phyloP scores from a whole-genome alignment of 164 flowering plant genomes.

The Brasenia schreberi region DNA sequence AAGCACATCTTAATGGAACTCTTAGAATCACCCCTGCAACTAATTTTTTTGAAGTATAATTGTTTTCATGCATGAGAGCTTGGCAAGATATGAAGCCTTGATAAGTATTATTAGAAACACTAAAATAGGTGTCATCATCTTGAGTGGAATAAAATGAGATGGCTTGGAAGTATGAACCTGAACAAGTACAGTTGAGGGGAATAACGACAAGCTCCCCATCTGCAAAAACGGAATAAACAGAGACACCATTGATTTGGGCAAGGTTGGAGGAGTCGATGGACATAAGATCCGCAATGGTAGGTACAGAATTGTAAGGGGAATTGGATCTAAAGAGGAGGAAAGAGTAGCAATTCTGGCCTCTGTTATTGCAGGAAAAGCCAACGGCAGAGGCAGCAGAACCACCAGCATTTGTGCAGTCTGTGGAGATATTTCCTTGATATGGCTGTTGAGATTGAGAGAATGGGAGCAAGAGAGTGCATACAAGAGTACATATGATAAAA shows the following conservation, averaged over 20 bases:
- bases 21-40: constrained; percentile 20
- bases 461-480: not conserved
- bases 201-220: constrained; percentile 40
- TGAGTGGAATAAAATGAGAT: constrained; percentile 30
- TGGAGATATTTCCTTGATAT: not conserved
- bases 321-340: constrained; percentile 7
- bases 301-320: constrained; percentile 34
- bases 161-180: constrained; percentile 47
- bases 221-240: constrained; percentile 17
- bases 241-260: constrained; percentile 36
- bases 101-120: constrained; percentile 41
- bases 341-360: not conserved
- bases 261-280: constrained; percentile 33
- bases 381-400: not conserved
- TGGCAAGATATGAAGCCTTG: constrained; percentile 73
- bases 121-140: constrained; percentile 12
- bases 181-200: constrained; percentile 70
- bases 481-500: not conserved
- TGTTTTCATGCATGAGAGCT: constrained; percentile 30
- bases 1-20: constrained; percentile 77
- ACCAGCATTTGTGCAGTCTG: not conserved
- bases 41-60: constrained; percentile 4
- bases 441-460: not conserved
- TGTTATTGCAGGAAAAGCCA: not conserved
- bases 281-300: constrained; percentile 44